Evolutionary conservation across 1,284 basidiomycete genomes (phyloP).

Genomic region (Porodaedalea pini): DNA sequence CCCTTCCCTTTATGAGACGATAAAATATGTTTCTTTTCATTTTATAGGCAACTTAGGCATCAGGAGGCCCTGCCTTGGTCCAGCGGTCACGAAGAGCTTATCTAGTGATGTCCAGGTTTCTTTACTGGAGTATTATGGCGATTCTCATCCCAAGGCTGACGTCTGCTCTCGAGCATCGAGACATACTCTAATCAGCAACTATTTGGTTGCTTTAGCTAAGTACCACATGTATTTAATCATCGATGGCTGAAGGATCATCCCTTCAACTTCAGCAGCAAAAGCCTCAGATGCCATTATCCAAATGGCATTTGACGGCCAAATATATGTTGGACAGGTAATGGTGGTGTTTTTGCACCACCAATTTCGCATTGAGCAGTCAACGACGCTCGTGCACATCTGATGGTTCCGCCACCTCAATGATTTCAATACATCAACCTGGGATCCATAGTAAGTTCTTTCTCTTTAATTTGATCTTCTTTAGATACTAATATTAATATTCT

Average conservation of each 20-base stretch:
- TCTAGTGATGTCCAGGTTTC: not conserved
- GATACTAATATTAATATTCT: not conserved
- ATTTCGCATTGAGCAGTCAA: not conserved
- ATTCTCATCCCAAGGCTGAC: constrained; percentile 1
- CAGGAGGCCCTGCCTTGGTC: not conserved
- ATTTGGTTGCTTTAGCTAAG: not conserved
- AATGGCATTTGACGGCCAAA: not conserved
- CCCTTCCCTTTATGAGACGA: not conserved
- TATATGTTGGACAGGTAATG: constrained; percentile 1
- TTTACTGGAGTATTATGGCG: not conserved
- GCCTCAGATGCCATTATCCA: constrained; percentile 3
- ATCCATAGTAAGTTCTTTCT: constrained; percentile 6
- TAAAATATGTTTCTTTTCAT: not conserved
- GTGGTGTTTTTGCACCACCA: not conserved
- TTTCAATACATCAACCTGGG: not conserved
- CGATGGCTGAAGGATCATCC: not conserved
- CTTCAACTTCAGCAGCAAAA: not conserved
- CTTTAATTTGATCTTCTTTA: not conserved
- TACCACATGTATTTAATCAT: not conserved
- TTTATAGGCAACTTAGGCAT: not conserved
- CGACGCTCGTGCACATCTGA: not conserved
- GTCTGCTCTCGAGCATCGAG: not conserved
- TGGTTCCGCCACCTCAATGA: not conserved
- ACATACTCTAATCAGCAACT: not conserved
- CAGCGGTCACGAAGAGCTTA: not conserved